These are phyloP conservation scores for Houttuynia cordata DNA, from an alignment of 164 flowering plant genomes.

Conservation along the genomic window DNA sequence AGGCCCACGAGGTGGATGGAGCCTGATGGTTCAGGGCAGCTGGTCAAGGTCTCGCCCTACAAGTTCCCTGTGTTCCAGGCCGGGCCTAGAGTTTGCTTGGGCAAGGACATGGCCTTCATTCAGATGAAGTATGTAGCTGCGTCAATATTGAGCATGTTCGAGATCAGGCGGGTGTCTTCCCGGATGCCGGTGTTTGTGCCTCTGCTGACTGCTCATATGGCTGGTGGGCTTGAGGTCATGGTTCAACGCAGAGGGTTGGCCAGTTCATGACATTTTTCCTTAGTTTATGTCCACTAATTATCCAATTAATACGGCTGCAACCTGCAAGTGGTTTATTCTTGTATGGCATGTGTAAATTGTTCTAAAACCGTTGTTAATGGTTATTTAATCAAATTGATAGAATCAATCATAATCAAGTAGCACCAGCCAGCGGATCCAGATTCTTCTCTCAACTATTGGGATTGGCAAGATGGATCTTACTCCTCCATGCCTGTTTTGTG, in stretches of 20 bases:
- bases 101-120: conserved; percentile 76
- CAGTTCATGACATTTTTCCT: no score
- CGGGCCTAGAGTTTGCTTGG: conserved; percentile 72
- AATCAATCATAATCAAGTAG: no score
- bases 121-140: conserved; percentile 83
- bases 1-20: conserved; percentile 67
- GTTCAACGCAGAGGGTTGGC: conserved; percentile 2
- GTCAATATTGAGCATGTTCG: conserved; percentile 40
- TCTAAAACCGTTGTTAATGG: no score
- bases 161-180: conserved; percentile 23
- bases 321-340: no score
- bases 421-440: no score
- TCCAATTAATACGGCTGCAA: no score
- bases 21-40: conserved; percentile 5
- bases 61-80: conserved; percentile 59
- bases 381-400: no score
- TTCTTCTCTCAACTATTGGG: no score
- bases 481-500: no score
- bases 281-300: no score
- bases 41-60: conserved; percentile 16
- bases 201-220: conserved; percentile 54
- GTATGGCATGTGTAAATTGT: no score
- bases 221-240: conserved; percentile 40
- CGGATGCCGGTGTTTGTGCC: conserved; percentile 34
- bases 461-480: no score